Evolutionary conservation across 805 yeast species (phyloP).

Genomic region (Saccharomycopsis malanga): DNA sequence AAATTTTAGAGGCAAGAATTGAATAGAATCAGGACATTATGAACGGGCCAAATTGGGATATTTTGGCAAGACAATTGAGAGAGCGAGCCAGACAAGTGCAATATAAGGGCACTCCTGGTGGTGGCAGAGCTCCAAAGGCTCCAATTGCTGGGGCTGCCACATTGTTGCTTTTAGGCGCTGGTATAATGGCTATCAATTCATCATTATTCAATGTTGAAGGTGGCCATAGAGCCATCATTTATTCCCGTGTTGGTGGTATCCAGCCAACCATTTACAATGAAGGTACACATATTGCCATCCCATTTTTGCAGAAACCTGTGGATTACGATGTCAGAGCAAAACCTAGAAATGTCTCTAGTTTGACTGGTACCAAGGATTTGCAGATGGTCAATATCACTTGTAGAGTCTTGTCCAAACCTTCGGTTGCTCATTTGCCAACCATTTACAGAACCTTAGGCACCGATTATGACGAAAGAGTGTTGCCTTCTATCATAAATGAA

Average conservation of each 20-base stretch:
- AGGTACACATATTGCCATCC: constrained; percentile 91
- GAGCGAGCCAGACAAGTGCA: constrained; percentile 31
- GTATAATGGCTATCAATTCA: constrained; percentile 44
- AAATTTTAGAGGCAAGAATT: background rate
- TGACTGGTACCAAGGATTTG: constrained; percentile 96
- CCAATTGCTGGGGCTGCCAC: constrained; percentile 63
- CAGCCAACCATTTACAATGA: constrained; percentile 77
- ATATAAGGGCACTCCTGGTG: constrained; percentile 23
- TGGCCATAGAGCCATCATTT: constrained; percentile 96
- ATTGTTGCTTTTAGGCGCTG: constrained; percentile 49
- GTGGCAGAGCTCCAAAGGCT: constrained; percentile 23
- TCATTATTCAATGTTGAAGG: constrained; percentile 88
- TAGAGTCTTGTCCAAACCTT: constrained; percentile 90
- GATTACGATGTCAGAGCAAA: constrained; percentile 94
- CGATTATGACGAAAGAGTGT: constrained; percentile 94
- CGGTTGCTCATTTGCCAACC: constrained; percentile 65
- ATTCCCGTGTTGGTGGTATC: constrained; percentile 82
- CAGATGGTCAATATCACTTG: constrained; percentile 99
- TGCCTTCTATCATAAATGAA: constrained; percentile 97
- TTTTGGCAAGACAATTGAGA: constrained; percentile 33
- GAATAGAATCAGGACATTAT: constrained; percentile 2
- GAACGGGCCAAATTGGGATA: constrained; percentile 31
- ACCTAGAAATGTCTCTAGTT: constrained; percentile 91
- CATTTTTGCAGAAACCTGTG: constrained; percentile 91
- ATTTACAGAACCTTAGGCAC: constrained; percentile 88